Percentiles rank a stretch among this genome's conserved stretches.
Conservation (phyloP, 2,329 filamentous ascomycete species). For the Aschersonia sp. region DNA sequence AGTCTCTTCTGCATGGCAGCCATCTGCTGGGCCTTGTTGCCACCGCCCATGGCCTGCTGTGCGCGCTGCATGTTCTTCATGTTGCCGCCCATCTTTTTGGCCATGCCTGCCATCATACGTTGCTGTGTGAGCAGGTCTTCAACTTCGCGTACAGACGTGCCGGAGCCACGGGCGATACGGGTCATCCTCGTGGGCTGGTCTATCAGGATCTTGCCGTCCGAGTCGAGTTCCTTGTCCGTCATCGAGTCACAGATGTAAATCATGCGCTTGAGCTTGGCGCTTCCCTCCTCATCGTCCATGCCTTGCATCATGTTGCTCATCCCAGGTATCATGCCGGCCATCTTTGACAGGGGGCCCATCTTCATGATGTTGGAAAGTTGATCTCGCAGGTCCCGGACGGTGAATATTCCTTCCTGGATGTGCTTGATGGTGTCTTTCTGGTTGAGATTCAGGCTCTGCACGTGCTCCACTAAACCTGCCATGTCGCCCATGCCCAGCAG, state of each 20-base stretch:
- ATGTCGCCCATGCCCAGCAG: slow-evolving; percentile 96
- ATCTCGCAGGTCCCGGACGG: slow-evolving; percentile 82
- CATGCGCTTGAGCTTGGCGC: slow-evolving; percentile 88
- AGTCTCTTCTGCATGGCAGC: slow-evolving; percentile 94
- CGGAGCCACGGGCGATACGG: slow-evolving; percentile 75
- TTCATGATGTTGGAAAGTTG: slow-evolving; percentile 99
- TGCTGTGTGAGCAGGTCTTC: slow-evolving; percentile 97
- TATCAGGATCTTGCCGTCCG: slow-evolving; percentile 85
- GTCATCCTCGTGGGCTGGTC: slow-evolving; percentile 90
- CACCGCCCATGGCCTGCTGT: slow-evolving; percentile 79
- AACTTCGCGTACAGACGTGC: slow-evolving; percentile 81
- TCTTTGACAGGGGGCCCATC: slow-evolving; percentile 94
- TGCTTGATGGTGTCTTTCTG: slow-evolving; percentile 99
- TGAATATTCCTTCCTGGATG: slow-evolving; percentile 92
- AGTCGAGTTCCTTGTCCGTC: slow-evolving; percentile 91
- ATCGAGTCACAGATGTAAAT: slow-evolving; percentile 98
- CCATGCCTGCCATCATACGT: slow-evolving; percentile 97
- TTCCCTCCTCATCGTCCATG: slow-evolving; percentile 95
- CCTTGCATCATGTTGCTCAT: slow-evolving; percentile 87
- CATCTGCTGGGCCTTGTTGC: slow-evolving; percentile 84
- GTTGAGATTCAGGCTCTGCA: slow-evolving; percentile 87
- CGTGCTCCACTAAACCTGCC: slow-evolving; percentile 86
- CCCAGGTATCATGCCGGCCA: slow-evolving; percentile 97
- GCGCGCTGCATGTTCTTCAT: slow-evolving; percentile 97
- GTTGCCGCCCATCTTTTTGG: slow-evolving; percentile 95